Percentiles rank a stretch among this genome's conserved stretches.
phyloP scores from a whole-genome alignment of 345 rosid genomes.

The Crucihimalaya himalaica region DNA sequence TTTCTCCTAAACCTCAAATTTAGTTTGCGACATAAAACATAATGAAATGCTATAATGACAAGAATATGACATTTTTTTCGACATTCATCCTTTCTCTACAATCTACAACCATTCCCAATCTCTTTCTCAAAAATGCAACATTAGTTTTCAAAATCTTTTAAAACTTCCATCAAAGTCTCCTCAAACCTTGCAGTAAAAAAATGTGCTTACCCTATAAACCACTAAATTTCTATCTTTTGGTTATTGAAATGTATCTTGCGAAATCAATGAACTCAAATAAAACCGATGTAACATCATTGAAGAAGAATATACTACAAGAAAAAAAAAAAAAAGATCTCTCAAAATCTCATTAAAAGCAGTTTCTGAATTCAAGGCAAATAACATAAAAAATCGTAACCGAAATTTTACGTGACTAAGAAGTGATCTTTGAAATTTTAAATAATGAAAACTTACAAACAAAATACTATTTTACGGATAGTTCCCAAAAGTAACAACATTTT shows the following conservation, averaged over 20 bases:
- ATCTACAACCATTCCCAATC: too few species aligned
- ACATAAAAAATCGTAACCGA: not conserved
- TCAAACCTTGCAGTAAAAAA: too few species aligned
- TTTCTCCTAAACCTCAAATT: not conserved
- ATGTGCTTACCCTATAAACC: too few species aligned
- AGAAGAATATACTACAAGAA: not conserved
- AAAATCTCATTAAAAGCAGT: not conserved
- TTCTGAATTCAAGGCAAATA: not conserved
- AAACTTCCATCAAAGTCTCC: not conserved
- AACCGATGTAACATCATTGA: too few species aligned
- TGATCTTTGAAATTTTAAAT: not conserved
- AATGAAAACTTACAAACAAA: not conserved
- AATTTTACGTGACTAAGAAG: not conserved
- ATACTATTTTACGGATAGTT: not conserved
- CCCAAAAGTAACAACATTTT: not conserved
- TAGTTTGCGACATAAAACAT: not conserved
- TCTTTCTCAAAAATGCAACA: not conserved
- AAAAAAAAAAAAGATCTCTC: not conserved
- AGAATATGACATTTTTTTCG: not conserved
- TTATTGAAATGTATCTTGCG: not conserved
- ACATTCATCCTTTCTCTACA: not conserved
- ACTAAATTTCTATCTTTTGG: not conserved
- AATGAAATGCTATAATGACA: not conserved
- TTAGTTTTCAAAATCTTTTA: too few species aligned
- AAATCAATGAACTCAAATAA: not conserved